Conservation (phyloP, 192 early-diverging fungal species). For the Backusella westeae region DNA sequence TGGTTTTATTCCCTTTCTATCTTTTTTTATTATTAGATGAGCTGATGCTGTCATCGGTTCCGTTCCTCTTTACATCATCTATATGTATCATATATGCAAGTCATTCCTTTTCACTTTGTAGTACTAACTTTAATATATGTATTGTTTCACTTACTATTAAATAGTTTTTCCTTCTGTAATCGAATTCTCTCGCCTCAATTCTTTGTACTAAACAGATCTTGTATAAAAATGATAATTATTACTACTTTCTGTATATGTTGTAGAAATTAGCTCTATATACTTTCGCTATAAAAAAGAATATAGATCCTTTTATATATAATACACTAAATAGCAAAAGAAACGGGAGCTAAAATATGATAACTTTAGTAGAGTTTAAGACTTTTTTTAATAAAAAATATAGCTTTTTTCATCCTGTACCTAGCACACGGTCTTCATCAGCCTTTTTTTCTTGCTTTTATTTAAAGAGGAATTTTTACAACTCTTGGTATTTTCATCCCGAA, state of each 20-base stretch:
- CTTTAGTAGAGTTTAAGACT: neutral
- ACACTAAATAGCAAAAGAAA: neutral
- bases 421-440: neutral
- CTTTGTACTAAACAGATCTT: neutral
- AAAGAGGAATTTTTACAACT: neutral
- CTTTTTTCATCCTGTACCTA: neutral
- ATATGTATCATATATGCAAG: neutral
- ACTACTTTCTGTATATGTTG: neutral
- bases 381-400: neutral
- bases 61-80: neutral
- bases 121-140: neutral
- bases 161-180: neutral
- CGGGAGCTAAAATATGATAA: neutral
- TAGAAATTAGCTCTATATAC: neutral
- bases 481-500: neutral
- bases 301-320: neutral
- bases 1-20: neutral
- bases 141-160: neutral
- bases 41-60: neutral
- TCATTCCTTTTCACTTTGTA: neutral
- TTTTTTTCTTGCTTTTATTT: neutral
- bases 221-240: neutral
- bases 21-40: neutral
- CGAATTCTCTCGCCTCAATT: neutral
- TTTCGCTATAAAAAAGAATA: neutral